phyloP scores from a whole-genome alignment of 2,329 filamentous ascomycete genomes.

The Hypoxylon sp. region DNA sequence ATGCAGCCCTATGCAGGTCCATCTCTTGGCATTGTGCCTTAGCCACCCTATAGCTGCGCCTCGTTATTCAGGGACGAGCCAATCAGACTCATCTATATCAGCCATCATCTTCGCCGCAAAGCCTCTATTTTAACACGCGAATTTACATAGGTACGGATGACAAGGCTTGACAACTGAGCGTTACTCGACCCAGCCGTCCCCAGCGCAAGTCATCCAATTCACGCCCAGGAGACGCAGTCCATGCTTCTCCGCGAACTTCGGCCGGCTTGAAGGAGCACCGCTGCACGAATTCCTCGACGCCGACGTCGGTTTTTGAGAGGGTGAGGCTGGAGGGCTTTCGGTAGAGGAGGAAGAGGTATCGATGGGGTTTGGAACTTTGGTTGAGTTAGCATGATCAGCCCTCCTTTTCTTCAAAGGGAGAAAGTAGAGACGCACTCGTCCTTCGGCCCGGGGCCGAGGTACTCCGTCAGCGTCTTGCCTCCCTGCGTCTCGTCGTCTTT shows the following conservation, averaged over 20 bases:
- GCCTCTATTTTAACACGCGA: background rate
- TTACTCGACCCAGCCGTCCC: conserved; percentile 56
- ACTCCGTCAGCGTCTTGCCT: conserved; percentile 56
- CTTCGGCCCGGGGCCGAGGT: conserved; percentile 61
- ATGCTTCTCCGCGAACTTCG: conserved; percentile 56
- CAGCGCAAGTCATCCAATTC: conserved; percentile 63
- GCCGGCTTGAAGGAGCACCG: conserved; percentile 59
- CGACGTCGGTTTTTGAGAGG: conserved; percentile 58
- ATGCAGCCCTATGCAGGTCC: conserved; percentile 33
- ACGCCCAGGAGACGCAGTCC: conserved; percentile 56
- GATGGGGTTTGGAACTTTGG: conserved; percentile 61
- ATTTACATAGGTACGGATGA: background rate
- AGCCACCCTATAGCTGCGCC: background rate
- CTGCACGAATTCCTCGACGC: conserved; percentile 62
- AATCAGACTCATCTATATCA: conserved; percentile 10
- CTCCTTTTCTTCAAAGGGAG: no score
- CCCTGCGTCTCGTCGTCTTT: conserved; percentile 44
- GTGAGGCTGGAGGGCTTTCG: conserved; percentile 55
- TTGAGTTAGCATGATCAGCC: no score
- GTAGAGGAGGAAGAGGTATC: conserved; percentile 62
- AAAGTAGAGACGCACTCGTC: conserved; percentile 58
- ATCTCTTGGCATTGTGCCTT: conserved; percentile 23
- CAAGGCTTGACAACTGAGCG: no score
- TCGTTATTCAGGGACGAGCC: background rate
- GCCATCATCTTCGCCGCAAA: conserved; percentile 24